Evolutionary conservation across 164 flowering plant species (phyloP).

Genomic region (Houttuynia cordata): DNA sequence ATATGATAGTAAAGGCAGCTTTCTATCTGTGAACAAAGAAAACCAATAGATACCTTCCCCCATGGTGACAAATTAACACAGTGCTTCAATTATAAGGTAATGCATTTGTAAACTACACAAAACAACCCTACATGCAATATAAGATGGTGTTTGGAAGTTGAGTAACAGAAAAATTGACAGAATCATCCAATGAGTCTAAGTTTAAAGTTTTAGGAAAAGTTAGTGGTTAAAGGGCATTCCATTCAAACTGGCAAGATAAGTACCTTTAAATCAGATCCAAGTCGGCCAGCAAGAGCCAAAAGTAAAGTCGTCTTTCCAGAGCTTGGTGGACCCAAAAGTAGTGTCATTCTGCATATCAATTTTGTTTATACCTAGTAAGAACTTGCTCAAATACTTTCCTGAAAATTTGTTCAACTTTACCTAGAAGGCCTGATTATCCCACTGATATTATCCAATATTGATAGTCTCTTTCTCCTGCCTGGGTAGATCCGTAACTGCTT

Average conservation of each 20-base stretch:
- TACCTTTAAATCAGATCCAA: slow-evolving; percentile 69
- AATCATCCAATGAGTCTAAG: no score
- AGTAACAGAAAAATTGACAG: no score
- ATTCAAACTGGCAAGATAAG: background rate
- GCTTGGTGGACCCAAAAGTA: slow-evolving; percentile 95
- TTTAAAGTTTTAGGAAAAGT: background rate
- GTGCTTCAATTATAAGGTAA: no score
- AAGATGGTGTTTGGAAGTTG: no score
- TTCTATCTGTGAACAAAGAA: background rate
- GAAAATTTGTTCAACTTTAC: slow-evolving; percentile 18
- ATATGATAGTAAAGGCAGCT: background rate
- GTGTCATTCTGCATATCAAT: slow-evolving; percentile 51
- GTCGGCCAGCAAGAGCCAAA: slow-evolving; percentile 91
- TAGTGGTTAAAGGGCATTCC: background rate
- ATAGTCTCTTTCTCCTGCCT: slow-evolving; percentile 42
- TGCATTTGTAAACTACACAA: no score
- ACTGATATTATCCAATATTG: slow-evolving; percentile 59
- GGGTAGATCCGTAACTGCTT: slow-evolving; percentile 49
- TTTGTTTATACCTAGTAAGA: background rate
- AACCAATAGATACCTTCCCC: no score
- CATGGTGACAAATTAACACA: no score
- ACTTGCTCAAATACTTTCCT: background rate
- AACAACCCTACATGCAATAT: no score
- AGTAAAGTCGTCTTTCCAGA: slow-evolving; percentile 95
- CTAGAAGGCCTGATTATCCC: slow-evolving; percentile 90